phyloP scores from a whole-genome alignment of 2,329 filamentous ascomycete species.

The Aureobasidium melanogenum region DNA sequence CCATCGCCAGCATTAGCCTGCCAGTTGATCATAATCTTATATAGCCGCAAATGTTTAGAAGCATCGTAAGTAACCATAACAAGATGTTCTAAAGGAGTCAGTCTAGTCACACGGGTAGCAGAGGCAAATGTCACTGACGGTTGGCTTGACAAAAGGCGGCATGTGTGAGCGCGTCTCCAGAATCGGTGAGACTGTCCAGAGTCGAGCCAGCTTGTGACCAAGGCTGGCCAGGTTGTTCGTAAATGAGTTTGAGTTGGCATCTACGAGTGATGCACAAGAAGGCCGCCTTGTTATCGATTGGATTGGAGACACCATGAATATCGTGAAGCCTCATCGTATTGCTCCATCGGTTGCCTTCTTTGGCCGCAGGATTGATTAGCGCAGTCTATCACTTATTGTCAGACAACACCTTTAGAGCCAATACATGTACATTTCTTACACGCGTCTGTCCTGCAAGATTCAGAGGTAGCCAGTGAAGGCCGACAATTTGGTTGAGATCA shows the following conservation, averaged over 20 bases:
- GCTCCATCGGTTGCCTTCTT: constrained; percentile 46
- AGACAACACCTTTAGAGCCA: constrained; percentile 3
- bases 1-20: constrained; percentile 35
- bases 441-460: constrained; percentile 25
- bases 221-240: constrained; percentile 62
- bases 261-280: constrained; percentile 68
- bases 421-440: constrained; percentile 17
- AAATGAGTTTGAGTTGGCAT: constrained; percentile 67
- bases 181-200: constrained; percentile 61
- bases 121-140: constrained; percentile 8
- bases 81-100: constrained; percentile 39
- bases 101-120: not conserved
- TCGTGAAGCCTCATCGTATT: constrained; percentile 60
- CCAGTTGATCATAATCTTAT: constrained; percentile 69
- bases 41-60: constrained; percentile 63
- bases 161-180: constrained; percentile 48
- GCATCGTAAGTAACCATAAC: constrained; percentile 60
- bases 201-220: constrained; percentile 67
- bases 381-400: constrained; percentile 27
- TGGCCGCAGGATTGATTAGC: constrained; percentile 29
- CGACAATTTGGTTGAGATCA: constrained; percentile 69
- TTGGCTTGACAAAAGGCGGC: constrained; percentile 51
- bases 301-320: constrained; percentile 64
- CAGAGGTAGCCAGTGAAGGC: constrained; percentile 68
- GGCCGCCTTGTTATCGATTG: constrained; percentile 60